Conservation (phyloP, 2,329 filamentous ascomycete genomes). For the Arthrocladium fulminans region DNA sequence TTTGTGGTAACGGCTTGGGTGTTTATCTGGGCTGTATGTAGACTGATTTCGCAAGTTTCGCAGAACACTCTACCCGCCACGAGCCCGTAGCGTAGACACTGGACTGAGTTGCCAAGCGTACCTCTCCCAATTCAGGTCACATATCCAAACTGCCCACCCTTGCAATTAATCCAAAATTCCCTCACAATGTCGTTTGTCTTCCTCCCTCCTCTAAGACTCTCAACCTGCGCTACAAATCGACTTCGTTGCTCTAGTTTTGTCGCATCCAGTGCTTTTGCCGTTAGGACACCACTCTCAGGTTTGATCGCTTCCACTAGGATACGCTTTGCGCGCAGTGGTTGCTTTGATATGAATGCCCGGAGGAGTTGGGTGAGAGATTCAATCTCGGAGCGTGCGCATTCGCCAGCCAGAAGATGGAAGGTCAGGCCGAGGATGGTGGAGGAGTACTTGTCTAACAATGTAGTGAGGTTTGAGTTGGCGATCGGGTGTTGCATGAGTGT, state of each 20-base stretch:
- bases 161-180: constrained; percentile 37
- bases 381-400: constrained; percentile 38
- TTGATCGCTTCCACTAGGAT: constrained; percentile 30
- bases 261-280: constrained; percentile 16
- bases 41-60: too few relatives aligned
- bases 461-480: constrained; percentile 12
- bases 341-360: constrained; percentile 34
- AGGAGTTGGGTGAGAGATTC: constrained; percentile 35
- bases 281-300: constrained; percentile 23
- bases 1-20: too few relatives aligned
- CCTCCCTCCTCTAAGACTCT: constrained; percentile 31
- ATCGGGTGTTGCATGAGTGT: constrained; percentile 11
- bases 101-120: too few relatives aligned
- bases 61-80: too few relatives aligned
- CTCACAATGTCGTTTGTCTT: constrained; percentile 33
- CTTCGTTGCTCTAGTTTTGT: constrained; percentile 31
- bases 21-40: too few relatives aligned
- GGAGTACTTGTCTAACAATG: constrained; percentile 29
- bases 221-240: constrained; percentile 33
- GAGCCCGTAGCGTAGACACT: too few relatives aligned
- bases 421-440: constrained; percentile 33
- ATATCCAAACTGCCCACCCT: constrained; percentile 27
- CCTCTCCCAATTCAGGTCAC: constrained; percentile 16
- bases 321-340: constrained; percentile 32
- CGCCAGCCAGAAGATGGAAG: constrained; percentile 34